Evolutionary conservation across 2,329 filamentous ascomycete genomes (phyloP), one percentile per base, ranked within the genome.

Genomic region (Exserohilum turcica): DNA sequence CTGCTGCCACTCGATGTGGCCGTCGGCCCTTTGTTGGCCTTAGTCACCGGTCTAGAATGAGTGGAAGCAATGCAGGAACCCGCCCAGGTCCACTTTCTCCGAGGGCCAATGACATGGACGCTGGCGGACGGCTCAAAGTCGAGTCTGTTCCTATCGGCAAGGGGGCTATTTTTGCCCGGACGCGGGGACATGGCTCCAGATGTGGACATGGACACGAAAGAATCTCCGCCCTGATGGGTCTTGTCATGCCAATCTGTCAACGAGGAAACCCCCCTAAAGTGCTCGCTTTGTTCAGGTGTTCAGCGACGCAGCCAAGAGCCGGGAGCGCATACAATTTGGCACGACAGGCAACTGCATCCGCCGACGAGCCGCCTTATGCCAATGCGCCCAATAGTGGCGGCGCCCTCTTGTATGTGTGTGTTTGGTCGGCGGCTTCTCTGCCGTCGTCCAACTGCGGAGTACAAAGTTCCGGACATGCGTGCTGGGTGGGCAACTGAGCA

Each of bases 51-150:
- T 54, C 60, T 58, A 64, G 60, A 65, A 45, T 24, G 21, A 57
- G 59, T 50, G 48, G 45, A 19, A 39, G 16, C 54, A 50, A 62
- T 60, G 60, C 58, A 66, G 64, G 64, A 67, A 67, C 64, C 64
- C 64, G 61, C 48, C 52, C 29, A 52, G 55, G 36, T 39, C 49
- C 47, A 52, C 47, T 28, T 40, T 13, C 39, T 42, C 39, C 37
- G 35, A 50, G 24, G 46, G 18, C 48, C 53, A 47, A 51, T 43
- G 37, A 48, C 35, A 32, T 55, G 36, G 43, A 40, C 43, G 47
- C 24, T 43, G 21, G n/a, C 36, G 54, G 43, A 52, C 43, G 33
- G 46, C 52, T 57, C 47, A 38, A 43, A 43, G 51, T 47, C 47
- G 48, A 33, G 37, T 43, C 29, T 27, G 49, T 45, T 49, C 52